phyloP scores from a whole-genome alignment of 345 rosid genomes.

The Ceriops tagal region DNA sequence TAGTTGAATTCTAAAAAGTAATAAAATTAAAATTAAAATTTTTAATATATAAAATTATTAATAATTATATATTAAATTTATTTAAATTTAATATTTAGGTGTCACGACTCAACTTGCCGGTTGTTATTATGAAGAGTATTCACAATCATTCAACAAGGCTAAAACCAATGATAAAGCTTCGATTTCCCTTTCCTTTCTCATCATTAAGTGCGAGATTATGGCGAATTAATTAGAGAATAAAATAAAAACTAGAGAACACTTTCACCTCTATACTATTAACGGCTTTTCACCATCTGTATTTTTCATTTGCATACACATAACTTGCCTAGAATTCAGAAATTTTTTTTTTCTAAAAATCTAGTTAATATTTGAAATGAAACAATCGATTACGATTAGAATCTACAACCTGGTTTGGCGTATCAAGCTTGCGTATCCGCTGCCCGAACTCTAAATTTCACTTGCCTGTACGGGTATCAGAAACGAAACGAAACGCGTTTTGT shows the following conservation, averaged over 20 bases:
- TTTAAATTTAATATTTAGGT: too few species aligned
- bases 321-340: background rate
- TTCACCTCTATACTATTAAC: conserved; percentile 12
- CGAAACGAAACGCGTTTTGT: conserved; percentile 7
- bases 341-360: background rate
- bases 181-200: too few species aligned
- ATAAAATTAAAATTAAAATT: too few species aligned
- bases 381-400: background rate
- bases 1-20: too few species aligned
- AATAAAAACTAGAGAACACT: background rate
- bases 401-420: conserved; percentile 29
- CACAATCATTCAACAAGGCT: too few species aligned
- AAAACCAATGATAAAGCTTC: too few species aligned
- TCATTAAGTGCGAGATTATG: too few species aligned
- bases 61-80: too few species aligned
- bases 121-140: too few species aligned
- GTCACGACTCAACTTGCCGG: too few species aligned
- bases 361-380: background rate
- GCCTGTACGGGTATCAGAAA: conserved; percentile 21
- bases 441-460: conserved; percentile 14
- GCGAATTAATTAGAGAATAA: too few species aligned
- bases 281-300: conserved; percentile 31
- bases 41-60: too few species aligned
- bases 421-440: conserved; percentile 29
- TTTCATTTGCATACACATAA: background rate